Base-by-base conservation (phyloP, 2,329 filamentous ascomycete genomes). In the Mycosphaerella sp. region DNA sequence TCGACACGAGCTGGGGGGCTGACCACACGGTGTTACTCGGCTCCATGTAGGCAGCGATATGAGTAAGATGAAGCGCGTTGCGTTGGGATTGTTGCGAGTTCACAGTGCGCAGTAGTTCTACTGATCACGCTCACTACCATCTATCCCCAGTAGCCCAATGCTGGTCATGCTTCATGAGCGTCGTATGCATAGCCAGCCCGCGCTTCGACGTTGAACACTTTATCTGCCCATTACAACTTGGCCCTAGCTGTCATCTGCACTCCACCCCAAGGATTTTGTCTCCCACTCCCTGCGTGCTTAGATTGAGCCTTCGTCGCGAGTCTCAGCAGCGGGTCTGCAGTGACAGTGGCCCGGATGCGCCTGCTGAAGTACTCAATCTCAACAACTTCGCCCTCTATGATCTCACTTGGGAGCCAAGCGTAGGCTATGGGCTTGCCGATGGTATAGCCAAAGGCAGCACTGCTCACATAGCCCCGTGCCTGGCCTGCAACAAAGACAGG, bases 321-420 rank as follows among this genome's bases (percentile, higher is more conserved):
- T n/a, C 16, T 39, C 36, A 50, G 42, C 5, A 54, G 14, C 14
- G 52, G 42, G 42, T 50, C 46, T 3, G 46, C 18, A 12, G 52
- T 39, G 1, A 84, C 75, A 2, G 78, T 82, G 0, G 80, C 81
- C 44, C 59, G 58, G 46, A 82, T 74, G 9, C 71, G 70, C 51
- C 66, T 68, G 4, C 79, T 79, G 64, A 84, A 84, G 60, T 84
- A 84, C 58, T 82, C 79, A 50, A 84, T 72, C 60, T 82, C 79
- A 0, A 84, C 78, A 0, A 58, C 50, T 2, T 74, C 70, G 0
- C 79, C 79, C 39, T 78, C 73, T 0, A 47, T 51, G 2, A 81
- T 60, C 1, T 57, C 59, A 9, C 64, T 70, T 0, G 79, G 79
- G 10, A 84, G 65, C 68, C 79, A 81, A 0, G 79, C 75, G 62